Evolutionary conservation across 2,329 filamentous ascomycete genomes (phyloP).

Genomic region (Stemphylium vesicarium): DNA sequence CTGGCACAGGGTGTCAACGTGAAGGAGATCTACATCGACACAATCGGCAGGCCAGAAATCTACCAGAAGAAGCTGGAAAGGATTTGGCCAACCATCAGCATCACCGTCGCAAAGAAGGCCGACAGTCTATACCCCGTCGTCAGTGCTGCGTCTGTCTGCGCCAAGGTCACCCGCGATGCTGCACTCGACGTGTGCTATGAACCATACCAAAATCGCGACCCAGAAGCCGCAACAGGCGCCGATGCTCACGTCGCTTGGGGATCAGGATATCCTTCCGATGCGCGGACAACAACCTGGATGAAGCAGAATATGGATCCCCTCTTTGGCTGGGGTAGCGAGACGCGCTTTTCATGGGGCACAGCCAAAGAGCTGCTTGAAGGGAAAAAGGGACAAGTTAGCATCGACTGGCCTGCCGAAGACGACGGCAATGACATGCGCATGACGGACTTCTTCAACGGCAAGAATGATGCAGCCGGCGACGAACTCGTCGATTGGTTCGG

Average conservation of each 20-base stretch:
- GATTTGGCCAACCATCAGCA: conserved; percentile 73
- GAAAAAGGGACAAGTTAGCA: conserved; percentile 70
- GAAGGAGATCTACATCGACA: conserved; percentile 92
- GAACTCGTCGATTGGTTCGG: conserved; percentile 87
- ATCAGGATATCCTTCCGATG: conserved; percentile 91
- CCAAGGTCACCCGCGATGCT: conserved; percentile 93
- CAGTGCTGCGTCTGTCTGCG: conserved; percentile 90
- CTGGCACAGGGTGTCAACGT: conserved; percentile 81
- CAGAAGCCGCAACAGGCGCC: conserved; percentile 41
- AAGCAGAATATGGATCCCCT: conserved; percentile 86
- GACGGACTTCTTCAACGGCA: conserved; percentile 74
- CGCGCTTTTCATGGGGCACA: conserved; percentile 94
- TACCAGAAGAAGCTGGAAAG: conserved; percentile 87
- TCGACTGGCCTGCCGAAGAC: conserved; percentile 87
- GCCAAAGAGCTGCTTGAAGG: conserved; percentile 89
- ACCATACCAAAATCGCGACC: conserved; percentile 47
- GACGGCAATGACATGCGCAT: conserved; percentile 70
- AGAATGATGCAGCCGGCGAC: conserved; percentile 58
- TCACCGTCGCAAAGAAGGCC: conserved; percentile 72
- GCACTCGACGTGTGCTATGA: conserved; percentile 81
- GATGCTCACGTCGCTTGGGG: conserved; percentile 69
- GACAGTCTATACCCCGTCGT: conserved; percentile 92
- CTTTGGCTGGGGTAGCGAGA: conserved; percentile 94
- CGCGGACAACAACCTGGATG: conserved; percentile 79
- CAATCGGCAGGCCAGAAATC: conserved; percentile 79